Evolutionary conservation across 2,329 filamentous ascomycete species (phyloP).

Genomic region (Fusarium oxysporum): DNA sequence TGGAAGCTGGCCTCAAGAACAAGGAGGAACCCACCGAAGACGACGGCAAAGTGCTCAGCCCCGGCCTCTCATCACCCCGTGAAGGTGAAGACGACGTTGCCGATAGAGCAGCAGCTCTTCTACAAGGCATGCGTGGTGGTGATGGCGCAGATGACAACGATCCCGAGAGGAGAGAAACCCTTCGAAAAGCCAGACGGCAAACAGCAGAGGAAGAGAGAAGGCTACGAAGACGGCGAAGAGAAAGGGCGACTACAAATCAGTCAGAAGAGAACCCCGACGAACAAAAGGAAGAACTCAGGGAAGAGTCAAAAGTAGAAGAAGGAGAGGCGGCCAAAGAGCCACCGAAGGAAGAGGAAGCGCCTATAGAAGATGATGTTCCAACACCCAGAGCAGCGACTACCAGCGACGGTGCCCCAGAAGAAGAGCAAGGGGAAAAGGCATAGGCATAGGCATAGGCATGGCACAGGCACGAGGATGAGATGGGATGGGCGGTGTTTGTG

Average conservation of each 20-base stretch:
- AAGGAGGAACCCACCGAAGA: constrained; percentile 57
- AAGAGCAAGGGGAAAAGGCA: constrained; percentile 38
- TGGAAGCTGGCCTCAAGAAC: constrained; percentile 56
- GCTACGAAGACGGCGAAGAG: constrained; percentile 73
- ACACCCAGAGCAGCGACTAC: constrained; percentile 35
- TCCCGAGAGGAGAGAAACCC: constrained; percentile 66
- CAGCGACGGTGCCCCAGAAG: constrained; percentile 24
- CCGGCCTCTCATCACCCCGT: constrained; percentile 58
- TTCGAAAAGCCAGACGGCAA: constrained; percentile 72
- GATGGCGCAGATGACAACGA: constrained; percentile 66
- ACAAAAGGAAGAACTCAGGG: constrained; percentile 38
- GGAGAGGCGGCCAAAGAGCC: constrained; percentile 27
- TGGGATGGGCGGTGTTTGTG: constrained; percentile 28
- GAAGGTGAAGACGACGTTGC: constrained; percentile 79
- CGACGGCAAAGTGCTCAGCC: constrained; percentile 65
- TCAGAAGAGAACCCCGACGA: constrained; percentile 44
- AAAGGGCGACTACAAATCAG: constrained; percentile 62
- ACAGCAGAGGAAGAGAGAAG: constrained; percentile 84
- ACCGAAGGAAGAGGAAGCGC: constrained; percentile 20
- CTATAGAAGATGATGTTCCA: constrained; percentile 33
- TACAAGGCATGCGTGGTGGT: constrained; percentile 83
- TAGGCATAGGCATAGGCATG: constrained; percentile 17
- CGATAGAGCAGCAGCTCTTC: constrained; percentile 82
- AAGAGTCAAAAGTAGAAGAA: constrained; percentile 21
- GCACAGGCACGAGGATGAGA: constrained; percentile 38